Base-by-base conservation (phyloP, 805 yeast species). In the Barnettozyma botsteinii region DNA sequence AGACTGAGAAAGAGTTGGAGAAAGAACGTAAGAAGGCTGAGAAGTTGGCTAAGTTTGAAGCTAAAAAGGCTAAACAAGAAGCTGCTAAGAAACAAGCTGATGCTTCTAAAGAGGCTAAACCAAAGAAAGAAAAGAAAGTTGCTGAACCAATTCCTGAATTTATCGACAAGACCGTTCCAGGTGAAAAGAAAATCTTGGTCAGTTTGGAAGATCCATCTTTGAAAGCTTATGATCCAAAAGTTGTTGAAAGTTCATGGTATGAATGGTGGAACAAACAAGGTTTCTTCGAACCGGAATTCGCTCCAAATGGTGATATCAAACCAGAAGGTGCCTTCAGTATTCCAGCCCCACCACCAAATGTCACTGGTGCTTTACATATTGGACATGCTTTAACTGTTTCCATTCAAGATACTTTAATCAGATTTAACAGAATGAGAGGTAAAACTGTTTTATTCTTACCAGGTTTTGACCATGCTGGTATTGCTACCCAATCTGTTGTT, bases 341-440 rank as follows among this genome's bases (percentile, higher is more conserved):
- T 55, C 97, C 98, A 29, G 93, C 96, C n/a, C 98, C 98, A 29
- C 98, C 98, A 47, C 98, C 98, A 60, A 93, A 93, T 63, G 95
- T 93, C 49, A 93, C 98, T 35, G 98, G 98, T 67, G 97, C 98
- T 34, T 74, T 93, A 52, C 98, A 93, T 65, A 93, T 93, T 64
- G 98, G 98, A 53, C 98, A 93, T 65, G 98, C 98, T 22, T 75
- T 93, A 61, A 93, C 98, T 14, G 85, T 89, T 46, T 72, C 98
- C 26, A 84, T 93, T 58, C 98, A 93, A 70, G 98, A 93, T 64
- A 65, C 97, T 20, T 75, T 93, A 59, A 80, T 89, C 50, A 80
- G 98, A 66, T 93, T 77, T 72, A 79, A 93, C 73, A 83, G 98
- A 71, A 93, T 93, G 98, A 81, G 81, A 65, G 98, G 98, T 40